Base-by-base conservation (phyloP, 1,284 basidiomycete genomes). In the Chondrostereum purpureum region DNA sequence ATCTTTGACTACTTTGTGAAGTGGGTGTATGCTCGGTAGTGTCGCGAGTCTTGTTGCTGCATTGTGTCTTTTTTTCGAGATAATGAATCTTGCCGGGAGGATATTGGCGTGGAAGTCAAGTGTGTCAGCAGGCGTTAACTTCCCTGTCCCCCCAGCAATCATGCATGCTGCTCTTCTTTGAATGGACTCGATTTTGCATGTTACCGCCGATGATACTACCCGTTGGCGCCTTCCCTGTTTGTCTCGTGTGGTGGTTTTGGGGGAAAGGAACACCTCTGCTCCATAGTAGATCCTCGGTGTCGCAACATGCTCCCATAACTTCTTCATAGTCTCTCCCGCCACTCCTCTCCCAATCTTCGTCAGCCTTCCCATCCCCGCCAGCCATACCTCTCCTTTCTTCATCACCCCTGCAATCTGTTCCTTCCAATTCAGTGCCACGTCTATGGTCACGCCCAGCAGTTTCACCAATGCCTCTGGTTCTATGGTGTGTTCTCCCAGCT, bases 341-440 rank as follows among this genome's bases (percentile, higher is more conserved):
- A 37, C 17, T 12, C 24, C 41, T 6, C 31, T 22, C 3, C 27
- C 24, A 6, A 31, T 33, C 12, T 33, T 41, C 1, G 39, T n/a
- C 21, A 40, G 8, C 16, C 38, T 3, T 18, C n/a, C 3, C 17
- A 46, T 41, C 33, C 42, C 33, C 4, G 6, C 8, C 3, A 46
- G 6, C 45, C 45, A 46, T 1, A 16, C 45, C 11, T 42, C 22
- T 1, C 45, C 45, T 16, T 42, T 46, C 3, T 17, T 17, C n/a
- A 41, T 13, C 39, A 41, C 20, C 14, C 13, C 12, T 12, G 36
- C 44, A 39, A 17, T 13, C 12, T 45, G 44, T 3, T 23, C 13
- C 17, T 27, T 12, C 27, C 24, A 39, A 5, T n/a, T 13, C 3
- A 44, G 8, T 8, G 21, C 33, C 4, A 16, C n/a, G 13, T 44